A percentile compares a stretch with the other conserved stretches of the same genome.
phyloP scores from a whole-genome alignment of 352 stramenopile genomes.

The Stramenopiles sp. region DNA sequence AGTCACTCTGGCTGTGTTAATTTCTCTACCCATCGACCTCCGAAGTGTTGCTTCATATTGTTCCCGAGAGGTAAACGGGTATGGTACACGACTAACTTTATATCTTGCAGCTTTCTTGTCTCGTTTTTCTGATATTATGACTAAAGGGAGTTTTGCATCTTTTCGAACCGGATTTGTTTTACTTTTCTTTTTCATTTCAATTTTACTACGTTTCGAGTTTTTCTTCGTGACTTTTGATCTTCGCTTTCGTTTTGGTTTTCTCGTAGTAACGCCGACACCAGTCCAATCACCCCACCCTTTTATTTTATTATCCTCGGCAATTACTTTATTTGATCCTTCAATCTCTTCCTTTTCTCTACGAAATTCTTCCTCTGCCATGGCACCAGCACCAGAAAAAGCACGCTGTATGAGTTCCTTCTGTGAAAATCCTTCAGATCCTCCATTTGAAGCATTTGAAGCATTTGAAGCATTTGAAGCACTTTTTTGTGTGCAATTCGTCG shows the following conservation, averaged over 20 bases:
- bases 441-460: not conserved
- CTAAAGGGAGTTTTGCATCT: conserved; percentile 13
- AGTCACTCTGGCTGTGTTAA: conserved; percentile 12
- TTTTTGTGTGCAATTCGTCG: not conserved
- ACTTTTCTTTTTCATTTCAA: conserved; percentile 41
- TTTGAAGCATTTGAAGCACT: conserved; percentile 1
- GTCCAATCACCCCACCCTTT: conserved; percentile 32
- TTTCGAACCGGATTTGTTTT: conserved; percentile 27
- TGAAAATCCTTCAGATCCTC: too few species aligned
- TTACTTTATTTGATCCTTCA: conserved; percentile 9
- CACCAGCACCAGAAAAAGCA: conserved; percentile 61
- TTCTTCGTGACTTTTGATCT: conserved; percentile 8
- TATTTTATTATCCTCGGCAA: conserved; percentile 5
- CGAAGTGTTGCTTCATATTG: conserved; percentile 87
- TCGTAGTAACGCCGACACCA: conserved; percentile 6
- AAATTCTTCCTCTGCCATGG: conserved; percentile 26
- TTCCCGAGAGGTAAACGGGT: conserved; percentile 71
- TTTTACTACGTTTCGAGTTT: conserved; percentile 24
- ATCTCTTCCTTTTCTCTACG: conserved; percentile 12
- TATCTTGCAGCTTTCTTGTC: conserved; percentile 13
- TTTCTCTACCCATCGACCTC: conserved; percentile 45
- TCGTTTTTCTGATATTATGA: conserved; percentile 23
- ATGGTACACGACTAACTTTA: conserved; percentile 41
- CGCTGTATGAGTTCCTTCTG: conserved; percentile 65
- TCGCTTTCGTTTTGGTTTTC: conserved; percentile 11